Evolutionary conservation across 176 grass and related monocot species (phyloP), one percentile per base, ranked within the genome.

Genomic region (Aegilops bicornis): DNA sequence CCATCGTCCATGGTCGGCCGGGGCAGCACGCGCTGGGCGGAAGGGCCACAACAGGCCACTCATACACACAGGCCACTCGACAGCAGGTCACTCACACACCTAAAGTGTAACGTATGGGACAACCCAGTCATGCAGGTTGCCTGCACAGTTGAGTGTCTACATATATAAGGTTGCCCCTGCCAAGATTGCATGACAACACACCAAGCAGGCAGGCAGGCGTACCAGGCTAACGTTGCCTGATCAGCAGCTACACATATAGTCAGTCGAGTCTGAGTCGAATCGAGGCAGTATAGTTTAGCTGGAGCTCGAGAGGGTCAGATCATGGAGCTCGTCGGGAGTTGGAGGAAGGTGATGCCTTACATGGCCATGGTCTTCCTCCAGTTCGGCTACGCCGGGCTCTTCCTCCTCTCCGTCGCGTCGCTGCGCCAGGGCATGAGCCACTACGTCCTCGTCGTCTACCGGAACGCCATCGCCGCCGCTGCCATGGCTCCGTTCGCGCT

Each of bases 371-470:
- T 95, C 58, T 95, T 97, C 80, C 82, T 97, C 8, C 95, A 97
- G 89, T 95, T 97, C 60, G 92, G 95, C 48, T 97, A 84, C 62
- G 89, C 91, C 36, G 92, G 92, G 30, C 73, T 95, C 89, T 89
- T 86, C 76, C 85, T 98, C 80, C 75, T 98, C 85, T 91, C 95
- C 9, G 89, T 95, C 7, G 87, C 83, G 54, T 92, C 95, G 1
- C 79, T 98, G 77, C 91, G 92, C 23, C 91, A 87, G 13, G 95
- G 95, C 33, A 98, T 98, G 95, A 98, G 93, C 83, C 95, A 98
- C 73, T 98, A 95, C 61, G 89, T 98, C 29, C 93, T 98, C 30
- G 95, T 98, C n/a, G 93, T 98, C 47, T 98, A 98, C 50, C 89
- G 95, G 20, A 98, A 98, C 32, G 69, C 56, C 11, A 81, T 90